Percentiles rank a stretch among this genome's conserved stretches.
phyloP scores from a whole-genome alignment of 2,329 filamentous ascomycete genomes.

The Colletotrichum sp. region DNA sequence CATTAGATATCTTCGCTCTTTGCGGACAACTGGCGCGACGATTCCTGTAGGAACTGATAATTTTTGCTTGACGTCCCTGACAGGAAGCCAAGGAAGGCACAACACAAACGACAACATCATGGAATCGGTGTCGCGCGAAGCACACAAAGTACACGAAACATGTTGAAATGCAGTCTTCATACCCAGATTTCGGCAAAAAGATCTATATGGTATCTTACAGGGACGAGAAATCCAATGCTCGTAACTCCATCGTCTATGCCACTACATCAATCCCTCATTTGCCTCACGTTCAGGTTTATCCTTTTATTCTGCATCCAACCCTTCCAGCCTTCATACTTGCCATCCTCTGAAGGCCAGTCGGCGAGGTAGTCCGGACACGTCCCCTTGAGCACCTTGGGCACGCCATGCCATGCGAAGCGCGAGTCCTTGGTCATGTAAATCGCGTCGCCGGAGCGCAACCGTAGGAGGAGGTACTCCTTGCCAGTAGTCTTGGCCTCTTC shows the following conservation, averaged over 20 bases:
- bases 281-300: slow-evolving; percentile 90
- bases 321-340: slow-evolving; percentile 69
- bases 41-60: neutral
- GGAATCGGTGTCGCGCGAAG: neutral
- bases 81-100: neutral
- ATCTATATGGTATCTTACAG: neutral
- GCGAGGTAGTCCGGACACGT: slow-evolving; percentile 79
- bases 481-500: slow-evolving; percentile 25
- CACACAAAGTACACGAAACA: neutral
- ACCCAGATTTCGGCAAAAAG: neutral
- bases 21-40: neutral
- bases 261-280: slow-evolving; percentile 69
- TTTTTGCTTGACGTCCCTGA: neutral
- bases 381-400: slow-evolving; percentile 80
- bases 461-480: slow-evolving; percentile 62
- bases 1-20: neutral
- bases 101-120: neutral
- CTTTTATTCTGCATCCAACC: slow-evolving; percentile 90
- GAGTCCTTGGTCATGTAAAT: slow-evolving; percentile 86
- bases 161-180: neutral
- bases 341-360: slow-evolving; percentile 72
- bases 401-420: slow-evolving; percentile 93
- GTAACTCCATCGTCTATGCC: neutral
- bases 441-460: slow-evolving; percentile 83
- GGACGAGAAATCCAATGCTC: neutral